Conservation (phyloP, 2,329 filamentous ascomycete genomes). For the Ophiostoma pallidulum region DNA sequence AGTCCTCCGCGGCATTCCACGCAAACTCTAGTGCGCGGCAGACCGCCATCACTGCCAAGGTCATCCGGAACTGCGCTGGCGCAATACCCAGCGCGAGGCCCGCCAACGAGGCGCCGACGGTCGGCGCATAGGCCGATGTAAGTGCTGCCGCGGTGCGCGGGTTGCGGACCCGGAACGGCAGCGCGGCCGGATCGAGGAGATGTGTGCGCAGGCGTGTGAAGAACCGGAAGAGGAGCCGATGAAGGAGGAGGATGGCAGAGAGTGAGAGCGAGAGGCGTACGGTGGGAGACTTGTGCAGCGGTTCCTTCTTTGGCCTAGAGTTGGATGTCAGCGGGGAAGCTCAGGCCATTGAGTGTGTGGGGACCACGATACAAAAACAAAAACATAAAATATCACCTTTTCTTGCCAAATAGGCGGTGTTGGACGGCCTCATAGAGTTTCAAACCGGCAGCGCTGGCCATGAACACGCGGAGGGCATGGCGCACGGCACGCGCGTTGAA, state of each 20-base stretch:
- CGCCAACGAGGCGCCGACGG: conserved; percentile 80
- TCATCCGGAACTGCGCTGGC: conserved; percentile 57
- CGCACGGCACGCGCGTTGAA: conserved; percentile 63
- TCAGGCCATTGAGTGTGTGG: neutral
- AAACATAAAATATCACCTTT: conserved; percentile 25
- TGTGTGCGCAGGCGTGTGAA: conserved; percentile 69
- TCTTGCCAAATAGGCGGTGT: conserved; percentile 36
- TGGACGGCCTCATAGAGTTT: conserved; percentile 51
- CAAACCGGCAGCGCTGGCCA: conserved; percentile 52
- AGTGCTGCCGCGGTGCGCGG: conserved; percentile 64
- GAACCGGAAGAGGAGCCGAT: conserved; percentile 84
- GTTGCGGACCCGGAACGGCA: conserved; percentile 74
- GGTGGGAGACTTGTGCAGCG: conserved; percentile 56
- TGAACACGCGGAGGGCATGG: conserved; percentile 61
- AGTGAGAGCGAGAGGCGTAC: conserved; percentile 73
- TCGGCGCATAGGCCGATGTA: conserved; percentile 76
- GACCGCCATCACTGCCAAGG: conserved; percentile 70
- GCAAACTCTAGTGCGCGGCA: conserved; percentile 77
- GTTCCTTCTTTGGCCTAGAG: conserved; percentile 32
- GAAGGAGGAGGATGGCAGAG: conserved; percentile 71
- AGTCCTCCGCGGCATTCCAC: conserved; percentile 74
- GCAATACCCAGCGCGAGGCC: conserved; percentile 74
- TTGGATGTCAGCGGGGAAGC: neutral
- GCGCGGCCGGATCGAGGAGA: conserved; percentile 69
- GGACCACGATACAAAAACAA: conserved; percentile 25